These are phyloP conservation scores for Penstemon barbatus DNA, from an alignment of 257 asterid species.

Conservation along the genomic window DNA sequence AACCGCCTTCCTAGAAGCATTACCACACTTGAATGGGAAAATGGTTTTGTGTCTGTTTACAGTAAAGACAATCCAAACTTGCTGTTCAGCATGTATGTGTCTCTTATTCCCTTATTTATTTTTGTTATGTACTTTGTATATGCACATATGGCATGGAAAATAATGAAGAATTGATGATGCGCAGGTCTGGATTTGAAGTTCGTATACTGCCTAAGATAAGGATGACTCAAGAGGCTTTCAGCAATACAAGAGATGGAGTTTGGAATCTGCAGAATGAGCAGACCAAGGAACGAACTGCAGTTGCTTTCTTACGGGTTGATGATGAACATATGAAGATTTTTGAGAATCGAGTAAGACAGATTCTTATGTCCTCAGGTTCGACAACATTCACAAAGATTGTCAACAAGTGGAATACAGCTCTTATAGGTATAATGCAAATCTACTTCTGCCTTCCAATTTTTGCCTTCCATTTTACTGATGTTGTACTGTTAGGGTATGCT, in stretches of 20 bases:
- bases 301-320: conserved; percentile 95
- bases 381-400: conserved; percentile 98
- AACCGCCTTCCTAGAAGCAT: conserved; percentile 96
- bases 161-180: conserved; percentile 22
- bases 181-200: conserved; percentile 93
- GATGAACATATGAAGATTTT: conserved; percentile 99
- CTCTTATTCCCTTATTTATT: not conserved
- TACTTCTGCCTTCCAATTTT: conserved; percentile 7
- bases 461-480: not conserved
- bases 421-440: conserved; percentile 56
- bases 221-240: conserved; percentile 97
- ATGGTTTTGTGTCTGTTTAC: conserved; percentile 93
- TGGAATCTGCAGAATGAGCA: conserved; percentile 98
- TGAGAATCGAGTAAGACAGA: conserved; percentile 95
- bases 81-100: conserved; percentile 88
- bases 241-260: conserved; percentile 95
- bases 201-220: conserved; percentile 94
- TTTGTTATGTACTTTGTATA: not conserved
- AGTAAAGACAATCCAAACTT: conserved; percentile 98
- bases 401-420: conserved; percentile 99
- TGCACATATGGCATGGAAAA: not conserved
- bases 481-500: not conserved
- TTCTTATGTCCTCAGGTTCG: conserved; percentile 99
- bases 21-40: conserved; percentile 99
- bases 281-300: conserved; percentile 95